Base-by-base conservation (phyloP, 2,329 filamentous ascomycete genomes). In the Xylaria sp. region DNA sequence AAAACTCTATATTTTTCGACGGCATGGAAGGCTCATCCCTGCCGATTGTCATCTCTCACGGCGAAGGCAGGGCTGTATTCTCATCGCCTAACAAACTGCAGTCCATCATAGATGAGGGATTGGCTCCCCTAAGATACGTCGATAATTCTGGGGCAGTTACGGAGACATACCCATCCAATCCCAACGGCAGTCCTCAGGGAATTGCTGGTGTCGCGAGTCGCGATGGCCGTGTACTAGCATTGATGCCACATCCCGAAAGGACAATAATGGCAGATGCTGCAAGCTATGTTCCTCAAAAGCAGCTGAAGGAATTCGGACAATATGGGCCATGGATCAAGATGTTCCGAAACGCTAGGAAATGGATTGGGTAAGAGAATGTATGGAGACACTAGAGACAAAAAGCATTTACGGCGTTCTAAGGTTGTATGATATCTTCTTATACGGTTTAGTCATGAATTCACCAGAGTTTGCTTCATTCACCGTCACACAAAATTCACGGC, bases 171-270 rank as follows among this genome's bases (percentile, higher is more conserved):
- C 96, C 96, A 10, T 92, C 86, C 82, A 98, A 98, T 82, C 92
- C 91, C 60, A 97, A 97, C 81, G 94, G 94, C 60, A 93, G 91
- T 77, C 92, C 93, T 0, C 85, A 87, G 70, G 94, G 93, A 76
- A 91, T 97, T 71, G 92, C 94, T 0, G 93, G 90, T 77, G 91
- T 71, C 20, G 97, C 30, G 30, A 70, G 65, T 63, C 65, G 59
- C 6, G 91, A 97, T 77, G 94, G 94, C 13, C 87, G 93, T 65
- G 92, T 97, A 0, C 80, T 97, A 73, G 93, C 93, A 7, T 88
- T 97, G 82, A 97, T 97, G 94, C 94, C 94, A 69, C 94, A 97
- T 79, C 94, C 94, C 0, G 94, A 97, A 83, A 88, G 94, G n/a
- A 97, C 93, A 18, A 89, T 97, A 66, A 83, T 97, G 83, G 89